Evolutionary conservation across 768 basidiomycete species (phyloP), one percentile per base, ranked within the genome.

Genomic region (Kwoniella shandongensis): DNA sequence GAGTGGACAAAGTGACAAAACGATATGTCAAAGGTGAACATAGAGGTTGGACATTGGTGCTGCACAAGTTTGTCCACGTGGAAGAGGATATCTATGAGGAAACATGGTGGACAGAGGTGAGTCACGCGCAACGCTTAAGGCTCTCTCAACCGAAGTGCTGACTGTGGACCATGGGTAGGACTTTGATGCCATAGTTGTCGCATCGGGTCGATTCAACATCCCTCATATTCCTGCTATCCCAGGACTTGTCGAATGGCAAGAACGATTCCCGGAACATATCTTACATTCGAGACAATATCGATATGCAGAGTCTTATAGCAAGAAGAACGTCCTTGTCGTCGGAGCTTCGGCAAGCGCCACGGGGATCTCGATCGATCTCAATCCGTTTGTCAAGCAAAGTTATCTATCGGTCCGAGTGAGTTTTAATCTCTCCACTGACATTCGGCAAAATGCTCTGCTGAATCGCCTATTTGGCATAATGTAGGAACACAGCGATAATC

Each of bases 1-100:
- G 81, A 12, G 80, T 82, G 5, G 81, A 82, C 49, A 71, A 63
- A 7, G 67, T 80, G 30, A 76, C 81, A 55, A 82, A 82, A 32
- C 54, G 56, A 42, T 52, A 25, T 4, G 26, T 57, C 25, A 40
- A 44, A 15, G 45, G 46, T 2, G 23, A 41, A n/a, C 44, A 56
- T 15, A 40, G 27, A 18, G 29, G 55, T 12, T 51, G 59, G 44
- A 27, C 29, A 15, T 32, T 62, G 29, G 8, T 38, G 1, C 26
- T 44, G 7, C 39, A 46, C 11, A 29, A 41, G 17, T 47, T 36
- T 17, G 35, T 46, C 32, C 15, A 23, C 13, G 18, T 11, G 15
- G 36, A 54, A 13, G 7, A 54, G 15, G 32, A 17, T 1, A 32
- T 50, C 17, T 42, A 52, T 25, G 35, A 54, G 39, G 52, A 52